These are phyloP conservation scores for Chlorociboria aeruginascens DNA, from an alignment of 495 filamentous ascomycete species.

Conservation along the genomic window DNA sequence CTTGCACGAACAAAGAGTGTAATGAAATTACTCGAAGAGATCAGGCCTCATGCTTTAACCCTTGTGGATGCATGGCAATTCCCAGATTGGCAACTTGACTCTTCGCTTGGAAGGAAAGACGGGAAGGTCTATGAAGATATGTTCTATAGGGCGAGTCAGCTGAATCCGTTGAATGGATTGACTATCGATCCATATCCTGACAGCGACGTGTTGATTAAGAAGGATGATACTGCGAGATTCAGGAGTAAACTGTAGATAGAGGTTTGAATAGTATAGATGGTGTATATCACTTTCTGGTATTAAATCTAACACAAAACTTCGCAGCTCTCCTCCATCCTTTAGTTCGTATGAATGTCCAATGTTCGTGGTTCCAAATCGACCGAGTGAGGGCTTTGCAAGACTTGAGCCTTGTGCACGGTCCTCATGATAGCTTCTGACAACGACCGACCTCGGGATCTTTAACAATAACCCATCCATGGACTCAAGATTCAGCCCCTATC, in stretches of 20 bases:
- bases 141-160: conserved; percentile 49
- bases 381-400: too few species aligned
- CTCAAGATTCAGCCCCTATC: too few species aligned
- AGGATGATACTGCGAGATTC: conserved; percentile 23
- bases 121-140: conserved; percentile 60
- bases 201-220: conserved; percentile 46
- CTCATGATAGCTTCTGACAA: too few species aligned
- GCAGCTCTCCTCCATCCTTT: too few species aligned
- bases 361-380: too few species aligned
- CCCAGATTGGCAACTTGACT: conserved; percentile 59
- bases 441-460: too few species aligned
- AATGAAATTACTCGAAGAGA: conserved; percentile 51
- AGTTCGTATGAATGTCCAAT: too few species aligned
- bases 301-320: too few species aligned
- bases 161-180: conserved; percentile 56
- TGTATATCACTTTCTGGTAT: too few species aligned
- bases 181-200: conserved; percentile 58
- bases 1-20: conserved; percentile 44
- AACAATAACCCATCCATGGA: too few species aligned
- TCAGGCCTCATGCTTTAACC: conserved; percentile 53
- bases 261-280: too few species aligned
- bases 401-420: too few species aligned
- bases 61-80: conserved; percentile 58
- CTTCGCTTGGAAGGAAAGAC: conserved; percentile 49
- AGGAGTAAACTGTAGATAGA: conserved; percentile 33